phyloP scores from a whole-genome alignment of 345 rosid species.

The Boechera retrofracta region DNA sequence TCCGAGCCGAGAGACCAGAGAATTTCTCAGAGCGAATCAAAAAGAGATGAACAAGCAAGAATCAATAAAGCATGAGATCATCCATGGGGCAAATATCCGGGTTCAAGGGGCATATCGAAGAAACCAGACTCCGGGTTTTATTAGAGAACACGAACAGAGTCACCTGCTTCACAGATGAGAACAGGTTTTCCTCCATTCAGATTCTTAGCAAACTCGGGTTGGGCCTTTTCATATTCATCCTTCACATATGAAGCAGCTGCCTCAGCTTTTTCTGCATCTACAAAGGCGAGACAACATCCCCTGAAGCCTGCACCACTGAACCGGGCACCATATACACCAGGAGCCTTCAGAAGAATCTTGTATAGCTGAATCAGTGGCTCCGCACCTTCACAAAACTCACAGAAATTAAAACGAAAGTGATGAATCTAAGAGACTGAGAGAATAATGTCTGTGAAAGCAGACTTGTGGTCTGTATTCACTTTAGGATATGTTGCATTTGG shows the following conservation, averaged over 20 bases:
- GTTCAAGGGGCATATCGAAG: background rate
- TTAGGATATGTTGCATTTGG: background rate
- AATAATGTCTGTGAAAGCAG: background rate
- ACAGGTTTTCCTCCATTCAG: slow-evolving; percentile 54
- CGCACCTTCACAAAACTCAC: slow-evolving; percentile 56
- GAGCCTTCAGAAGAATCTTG: slow-evolving; percentile 69
- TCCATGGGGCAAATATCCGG: background rate
- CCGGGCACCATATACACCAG: slow-evolving; percentile 83
- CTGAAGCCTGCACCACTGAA: slow-evolving; percentile 96
- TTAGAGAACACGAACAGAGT: slow-evolving; percentile 70
- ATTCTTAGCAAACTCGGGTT: slow-evolving; percentile 66
- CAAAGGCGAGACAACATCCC: slow-evolving; percentile 89
- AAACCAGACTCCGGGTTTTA: background rate
- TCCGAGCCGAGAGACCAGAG: slow-evolving; percentile 1
- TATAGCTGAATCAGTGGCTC: slow-evolving; percentile 83
- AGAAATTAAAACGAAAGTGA: slow-evolving; percentile 9
- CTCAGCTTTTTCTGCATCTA: slow-evolving; percentile 59
- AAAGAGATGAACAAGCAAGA: slow-evolving; percentile 23
- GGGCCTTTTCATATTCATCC: slow-evolving; percentile 63
- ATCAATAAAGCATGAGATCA: slow-evolving; percentile 15
- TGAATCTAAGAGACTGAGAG: background rate
- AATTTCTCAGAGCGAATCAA: slow-evolving; percentile 6
- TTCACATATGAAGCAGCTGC: slow-evolving; percentile 71
- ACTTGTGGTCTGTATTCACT: slow-evolving; percentile 17
- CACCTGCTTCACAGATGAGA: slow-evolving; percentile 75